Conservation (phyloP, 768 basidiomycete genomes). For the Pulveroboletus sp. region DNA sequence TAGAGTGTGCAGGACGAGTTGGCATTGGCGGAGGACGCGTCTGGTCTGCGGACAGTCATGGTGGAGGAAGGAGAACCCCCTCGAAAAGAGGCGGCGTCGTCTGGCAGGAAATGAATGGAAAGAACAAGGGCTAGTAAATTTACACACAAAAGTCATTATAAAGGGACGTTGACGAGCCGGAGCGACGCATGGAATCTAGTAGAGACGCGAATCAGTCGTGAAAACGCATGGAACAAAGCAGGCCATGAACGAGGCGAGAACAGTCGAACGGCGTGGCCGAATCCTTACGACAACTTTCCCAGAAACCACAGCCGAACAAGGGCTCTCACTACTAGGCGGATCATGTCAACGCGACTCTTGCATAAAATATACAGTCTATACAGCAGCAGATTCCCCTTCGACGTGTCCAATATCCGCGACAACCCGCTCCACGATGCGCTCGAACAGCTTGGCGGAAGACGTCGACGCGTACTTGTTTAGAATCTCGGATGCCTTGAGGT, state of each 20-base stretch:
- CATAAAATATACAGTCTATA: neutral
- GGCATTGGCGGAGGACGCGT: constrained; percentile 20
- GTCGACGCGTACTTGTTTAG: constrained; percentile 65
- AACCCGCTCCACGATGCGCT: constrained; percentile 49
- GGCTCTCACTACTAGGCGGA: too few species aligned
- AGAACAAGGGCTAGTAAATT: constrained; percentile 13
- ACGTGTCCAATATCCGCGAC: constrained; percentile 28
- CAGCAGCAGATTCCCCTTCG: neutral
- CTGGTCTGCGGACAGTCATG: constrained; percentile 26
- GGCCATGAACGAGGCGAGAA: constrained; percentile 24
- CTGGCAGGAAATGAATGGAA: constrained; percentile 33
- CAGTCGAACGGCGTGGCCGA: constrained; percentile 29
- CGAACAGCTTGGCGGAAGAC: constrained; percentile 67
- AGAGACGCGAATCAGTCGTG: constrained; percentile 27
- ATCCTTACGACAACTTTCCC: constrained; percentile 26
- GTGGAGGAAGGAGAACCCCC: constrained; percentile 29
- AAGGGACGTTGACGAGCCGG: constrained; percentile 17
- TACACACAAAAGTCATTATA: constrained; percentile 27
- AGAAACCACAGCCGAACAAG: neutral
- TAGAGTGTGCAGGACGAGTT: constrained; percentile 18
- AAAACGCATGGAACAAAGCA: constrained; percentile 31
- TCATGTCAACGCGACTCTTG: neutral
- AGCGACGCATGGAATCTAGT: constrained; percentile 11
- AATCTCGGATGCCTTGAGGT: constrained; percentile 44
- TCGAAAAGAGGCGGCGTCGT: constrained; percentile 11